A percentile compares a stretch with the other conserved stretches of the same genome.
These are phyloP conservation scores for Withania somnifera DNA, from an alignment of 305 asterid species.

Conservation along the genomic window DNA sequence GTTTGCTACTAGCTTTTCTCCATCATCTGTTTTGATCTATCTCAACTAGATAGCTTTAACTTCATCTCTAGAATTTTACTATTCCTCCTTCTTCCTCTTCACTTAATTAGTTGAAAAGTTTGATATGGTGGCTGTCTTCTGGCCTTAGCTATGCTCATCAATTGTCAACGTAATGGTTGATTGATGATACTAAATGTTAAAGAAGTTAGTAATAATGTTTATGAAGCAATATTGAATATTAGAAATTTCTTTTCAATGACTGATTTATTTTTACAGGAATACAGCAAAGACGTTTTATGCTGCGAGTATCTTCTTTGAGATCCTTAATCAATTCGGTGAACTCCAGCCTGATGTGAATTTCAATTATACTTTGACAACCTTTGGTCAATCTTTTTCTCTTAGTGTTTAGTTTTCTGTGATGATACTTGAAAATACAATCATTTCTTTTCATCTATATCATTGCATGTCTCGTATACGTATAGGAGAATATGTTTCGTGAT, in stretches of 20 bases:
- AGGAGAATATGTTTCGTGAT: not conserved
- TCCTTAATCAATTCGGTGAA: constrained; percentile 82
- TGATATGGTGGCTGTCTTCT: not conserved
- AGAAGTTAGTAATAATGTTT: not conserved
- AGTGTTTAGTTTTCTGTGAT: not conserved
- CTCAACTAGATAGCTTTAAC: not conserved
- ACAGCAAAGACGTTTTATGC: constrained; percentile 98
- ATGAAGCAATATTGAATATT: not conserved
- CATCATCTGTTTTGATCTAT: not conserved
- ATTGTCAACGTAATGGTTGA: not conserved
- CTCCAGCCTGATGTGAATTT: constrained; percentile 79
- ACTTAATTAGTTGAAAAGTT: not conserved
- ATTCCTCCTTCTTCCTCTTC: not conserved
- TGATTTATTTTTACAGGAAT: constrained; percentile 41
- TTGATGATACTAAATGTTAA: not conserved
- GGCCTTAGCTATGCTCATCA: not conserved
- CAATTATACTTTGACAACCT: not conserved
- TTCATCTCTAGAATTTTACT: not conserved
- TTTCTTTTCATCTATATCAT: not conserved
- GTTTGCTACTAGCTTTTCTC: not conserved
- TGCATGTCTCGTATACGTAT: not conserved
- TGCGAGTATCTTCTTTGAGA: constrained; percentile 90
- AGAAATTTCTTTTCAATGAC: not conserved
- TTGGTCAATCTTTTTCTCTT: not conserved
- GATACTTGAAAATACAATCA: not conserved